Evolutionary conservation across 2,329 filamentous ascomycete genomes (phyloP), one percentile per base, ranked within the genome.

Genomic region (Nemania diffusa): DNA sequence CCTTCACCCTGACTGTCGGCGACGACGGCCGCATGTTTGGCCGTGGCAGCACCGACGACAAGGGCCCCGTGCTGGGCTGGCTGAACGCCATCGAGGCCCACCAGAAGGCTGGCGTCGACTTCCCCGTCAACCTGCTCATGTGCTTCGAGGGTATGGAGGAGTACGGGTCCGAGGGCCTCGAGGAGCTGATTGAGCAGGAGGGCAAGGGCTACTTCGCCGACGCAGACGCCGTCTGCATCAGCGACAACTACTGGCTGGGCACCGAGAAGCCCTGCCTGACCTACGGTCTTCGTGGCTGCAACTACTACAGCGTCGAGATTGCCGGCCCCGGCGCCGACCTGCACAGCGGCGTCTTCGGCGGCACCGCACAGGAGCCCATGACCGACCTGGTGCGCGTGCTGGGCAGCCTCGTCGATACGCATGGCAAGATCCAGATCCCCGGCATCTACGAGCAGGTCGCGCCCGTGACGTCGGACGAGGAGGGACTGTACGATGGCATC

Each of bases 81-180:
- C 81, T 99, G 73, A 99, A 99, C 79, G 94, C 94, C 73, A 98
- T 99, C 72, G 94, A 99, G 83, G 94, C 96, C 48, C 96, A 99
- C 84, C 91, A 97, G 81, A 96, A 97, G 85, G 94, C 94, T 40
- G 93, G 93, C 64, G 85, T 98, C 52, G 95, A 97, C 58, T 93
- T 99, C 79, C 96, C 96, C 8, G 96, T 99, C 77, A 99, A 99
- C 84, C 86, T 99, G 72, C 88, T 99, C 71, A 98, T 97, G 93
- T 99, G 96, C 85, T 98, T 99, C 75, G 96, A 99, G 85, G 96
- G 96, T 56, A 99, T 99, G 96, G 96, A 99, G 83, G 96, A 99
- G 84, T 97, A 97, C 79, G 96, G 96, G 57, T 97, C 94, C 0
- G 95, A 98, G 79, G 96, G 96, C 42, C 87, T 99, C 62, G 96